Evolutionary conservation across 1,284 basidiomycete genomes (phyloP).

Genomic region (Grifola frondosa): DNA sequence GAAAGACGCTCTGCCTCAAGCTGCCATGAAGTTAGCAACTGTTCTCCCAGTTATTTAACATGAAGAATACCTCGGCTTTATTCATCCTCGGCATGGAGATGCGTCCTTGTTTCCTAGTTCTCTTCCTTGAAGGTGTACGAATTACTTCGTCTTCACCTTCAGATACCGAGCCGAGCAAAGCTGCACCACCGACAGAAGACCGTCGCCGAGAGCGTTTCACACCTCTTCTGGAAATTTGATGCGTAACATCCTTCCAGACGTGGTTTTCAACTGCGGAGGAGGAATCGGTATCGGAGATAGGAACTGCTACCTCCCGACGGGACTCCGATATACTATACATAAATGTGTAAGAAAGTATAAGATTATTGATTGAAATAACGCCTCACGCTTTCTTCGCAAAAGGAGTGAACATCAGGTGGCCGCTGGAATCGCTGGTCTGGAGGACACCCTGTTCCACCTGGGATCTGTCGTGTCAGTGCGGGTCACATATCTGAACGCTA

Average conservation of each 20-base stretch:
- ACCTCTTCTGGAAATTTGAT: constrained; percentile 20
- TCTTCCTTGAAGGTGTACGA: constrained; percentile 17
- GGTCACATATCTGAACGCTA: background rate
- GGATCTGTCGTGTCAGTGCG: background rate
- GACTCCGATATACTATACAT: constrained; percentile 33
- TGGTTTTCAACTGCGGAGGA: constrained; percentile 33
- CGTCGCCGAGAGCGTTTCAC: constrained; percentile 17
- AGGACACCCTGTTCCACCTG: constrained; percentile 47
- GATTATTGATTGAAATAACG: constrained; percentile 13
- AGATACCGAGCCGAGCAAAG: constrained; percentile 2
- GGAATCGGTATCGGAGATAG: constrained; percentile 24
- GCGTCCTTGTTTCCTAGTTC: constrained; percentile 23
- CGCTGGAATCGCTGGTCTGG: constrained; percentile 30
- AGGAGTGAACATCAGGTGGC: constrained; percentile 41
- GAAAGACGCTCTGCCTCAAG: constrained; percentile 6
- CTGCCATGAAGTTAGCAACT: background rate
- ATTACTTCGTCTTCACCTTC: constrained; percentile 17
- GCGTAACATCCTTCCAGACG: constrained; percentile 36
- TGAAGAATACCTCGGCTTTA: constrained; percentile 41
- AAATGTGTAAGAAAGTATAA: background rate
- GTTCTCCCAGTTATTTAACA: no score
- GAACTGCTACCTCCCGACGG: constrained; percentile 30
- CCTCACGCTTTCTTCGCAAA: constrained; percentile 48
- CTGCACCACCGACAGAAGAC: constrained; percentile 6
- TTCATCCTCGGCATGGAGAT: constrained; percentile 35